Conservation (phyloP, 1,139 yeast species). For the Debaryomycetaceae sp. region DNA sequence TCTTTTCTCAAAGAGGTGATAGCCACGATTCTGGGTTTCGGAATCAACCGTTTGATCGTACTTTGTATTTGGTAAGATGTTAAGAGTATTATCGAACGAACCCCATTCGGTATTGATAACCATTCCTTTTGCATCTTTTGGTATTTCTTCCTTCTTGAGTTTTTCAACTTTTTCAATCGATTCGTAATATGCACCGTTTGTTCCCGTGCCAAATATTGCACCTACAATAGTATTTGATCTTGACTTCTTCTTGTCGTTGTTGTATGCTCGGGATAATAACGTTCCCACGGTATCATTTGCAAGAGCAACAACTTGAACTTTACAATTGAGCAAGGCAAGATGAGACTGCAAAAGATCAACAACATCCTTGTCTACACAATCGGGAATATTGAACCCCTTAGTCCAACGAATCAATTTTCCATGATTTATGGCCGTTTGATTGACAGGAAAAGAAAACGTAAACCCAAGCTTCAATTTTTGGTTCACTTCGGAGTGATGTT, state of each 20-base stretch:
- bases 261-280: slow-evolving; percentile 78
- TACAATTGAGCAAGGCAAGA: slow-evolving; percentile 53
- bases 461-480: slow-evolving; percentile 70
- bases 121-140: slow-evolving; percentile 64
- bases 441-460: slow-evolving; percentile 89
- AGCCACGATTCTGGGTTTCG: slow-evolving; percentile 78
- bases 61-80: slow-evolving; percentile 68
- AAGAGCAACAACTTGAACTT: slow-evolving; percentile 79
- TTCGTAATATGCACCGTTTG: slow-evolving; percentile 92
- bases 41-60: slow-evolving; percentile 70
- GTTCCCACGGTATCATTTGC: slow-evolving; percentile 97
- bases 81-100: slow-evolving; percentile 79
- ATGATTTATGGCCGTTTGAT: slow-evolving; percentile 71
- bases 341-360: slow-evolving; percentile 69
- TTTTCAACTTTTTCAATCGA: slow-evolving; percentile 67
- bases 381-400: slow-evolving; percentile 84
- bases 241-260: slow-evolving; percentile 52
- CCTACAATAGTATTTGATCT: slow-evolving; percentile 78
- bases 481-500: slow-evolving; percentile 53
- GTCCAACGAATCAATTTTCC: slow-evolving; percentile 93
- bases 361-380: slow-evolving; percentile 80
- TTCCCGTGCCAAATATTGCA: slow-evolving; percentile 92
- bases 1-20: slow-evolving; percentile 89
- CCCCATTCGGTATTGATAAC: slow-evolving; percentile 97
- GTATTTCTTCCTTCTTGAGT: slow-evolving; percentile 43